Conservation (phyloP, 176 grass and related monocot species). For the Phoenix roebelenii region DNA sequence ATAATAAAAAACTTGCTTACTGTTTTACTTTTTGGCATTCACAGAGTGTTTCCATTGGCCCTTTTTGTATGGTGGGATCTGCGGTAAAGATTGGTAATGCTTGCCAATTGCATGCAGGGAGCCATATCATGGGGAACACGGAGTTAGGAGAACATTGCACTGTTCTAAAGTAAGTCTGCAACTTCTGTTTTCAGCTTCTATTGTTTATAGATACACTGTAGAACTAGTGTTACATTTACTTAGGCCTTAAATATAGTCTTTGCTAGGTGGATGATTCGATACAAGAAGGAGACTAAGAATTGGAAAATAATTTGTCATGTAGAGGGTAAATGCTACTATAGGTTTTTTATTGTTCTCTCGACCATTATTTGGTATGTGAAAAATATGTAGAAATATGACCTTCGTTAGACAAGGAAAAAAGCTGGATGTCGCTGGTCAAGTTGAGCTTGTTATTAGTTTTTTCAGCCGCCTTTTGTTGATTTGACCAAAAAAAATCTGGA, state of each 20-base stretch:
- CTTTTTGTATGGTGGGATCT: slow-evolving; percentile 73
- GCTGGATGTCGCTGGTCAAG: no score
- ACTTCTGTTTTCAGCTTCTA: neutral
- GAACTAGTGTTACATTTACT: neutral
- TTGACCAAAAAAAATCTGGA: no score
- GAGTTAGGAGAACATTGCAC: slow-evolving; percentile 58
- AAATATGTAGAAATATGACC: no score
- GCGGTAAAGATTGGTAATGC: slow-evolving; percentile 52
- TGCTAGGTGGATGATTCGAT: neutral
- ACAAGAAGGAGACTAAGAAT: no score
- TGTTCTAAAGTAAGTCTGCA: slow-evolving; percentile 26
- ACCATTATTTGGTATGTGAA: no score
- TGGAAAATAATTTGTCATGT: no score
- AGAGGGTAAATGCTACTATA: no score
- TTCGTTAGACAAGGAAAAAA: no score
- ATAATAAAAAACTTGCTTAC: neutral
- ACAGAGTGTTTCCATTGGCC: slow-evolving; percentile 68
- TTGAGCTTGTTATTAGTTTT: no score
- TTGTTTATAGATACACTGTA: neutral
- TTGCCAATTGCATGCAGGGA: slow-evolving; percentile 65
- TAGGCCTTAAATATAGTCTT: neutral
- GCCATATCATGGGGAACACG: slow-evolving; percentile 66
- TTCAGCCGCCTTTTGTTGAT: no score
- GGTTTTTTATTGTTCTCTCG: no score
- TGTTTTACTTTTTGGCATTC: slow-evolving; percentile 9